Base-by-base conservation (phyloP, 352 stramenopile species). In the Pythium diclinum region DNA sequence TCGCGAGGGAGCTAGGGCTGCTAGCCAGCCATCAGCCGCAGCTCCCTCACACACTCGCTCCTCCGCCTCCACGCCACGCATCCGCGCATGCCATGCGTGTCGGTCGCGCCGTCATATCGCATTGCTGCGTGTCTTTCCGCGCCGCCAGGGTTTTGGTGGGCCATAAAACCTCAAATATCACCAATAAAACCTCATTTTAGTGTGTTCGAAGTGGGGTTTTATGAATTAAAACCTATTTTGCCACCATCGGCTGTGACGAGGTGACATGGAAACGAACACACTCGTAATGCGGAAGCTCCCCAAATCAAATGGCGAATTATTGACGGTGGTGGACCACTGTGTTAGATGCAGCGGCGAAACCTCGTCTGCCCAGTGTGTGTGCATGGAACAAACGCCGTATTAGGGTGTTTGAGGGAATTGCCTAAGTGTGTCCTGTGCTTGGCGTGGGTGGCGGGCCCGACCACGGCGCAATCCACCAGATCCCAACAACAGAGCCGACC, bases 41-140 rank as follows among this genome's bases (percentile, higher is more conserved):
- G 3, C 38, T 6, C 9, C 9, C 19, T 16, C 9, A 14, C 36
- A 5, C 36, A 28, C 36, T 36, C 33, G 33, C 33, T 36, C 33
- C 33, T 44, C 36, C 36, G 36, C 36, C 36, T 44, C 36, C 36
- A 44, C 36, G 33, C 33, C 10, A 42, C 36, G 36, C 36, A 42
- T 13, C 13, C 36, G 36, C 36, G 36, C 36, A 42, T 47, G 40
- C 40, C 40, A 49, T 57, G 49, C 59, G 59, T 54, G 59, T n/a
- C 46, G 46, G 61, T 68, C 54, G 61, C 63, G 48, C 47, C 47
- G 56, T 69, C 63, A 52, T 56, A 60, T 69, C 56, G 56, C 63
- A 60, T n/a, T 40, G 46, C 34, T 64, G 63, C 63, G 63, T 69
- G 63, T 69, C 63, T 69, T 69, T 69, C 52, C 36, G 28, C 55